Conservation (phyloP, 441 rosid genomes). For the Erodium texanum region DNA sequence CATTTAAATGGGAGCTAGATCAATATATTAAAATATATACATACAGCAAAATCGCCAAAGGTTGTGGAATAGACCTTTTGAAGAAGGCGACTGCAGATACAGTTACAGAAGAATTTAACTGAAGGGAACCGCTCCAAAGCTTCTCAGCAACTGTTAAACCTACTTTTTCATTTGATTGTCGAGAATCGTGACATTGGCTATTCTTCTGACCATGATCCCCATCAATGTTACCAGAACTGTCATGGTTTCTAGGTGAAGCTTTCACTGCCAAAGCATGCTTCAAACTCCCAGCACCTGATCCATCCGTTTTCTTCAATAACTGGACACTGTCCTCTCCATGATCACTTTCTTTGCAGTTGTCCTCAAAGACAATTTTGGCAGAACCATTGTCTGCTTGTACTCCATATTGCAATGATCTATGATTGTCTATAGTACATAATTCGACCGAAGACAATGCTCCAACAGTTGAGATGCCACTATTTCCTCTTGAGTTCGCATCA, state of each 20-base stretch:
- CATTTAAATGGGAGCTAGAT: background rate
- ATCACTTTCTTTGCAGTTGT: too few species aligned
- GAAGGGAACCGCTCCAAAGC: constrained; percentile 32
- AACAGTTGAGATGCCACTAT: too few species aligned
- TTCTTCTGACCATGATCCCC: constrained; percentile 7
- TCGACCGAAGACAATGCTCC: too few species aligned
- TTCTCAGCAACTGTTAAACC: constrained; percentile 18
- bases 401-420: too few species aligned
- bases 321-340: too few species aligned
- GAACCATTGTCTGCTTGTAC: too few species aligned
- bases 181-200: background rate
- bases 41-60: constrained; percentile 2
- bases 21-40: background rate
- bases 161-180: constrained; percentile 2
- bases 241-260: constrained; percentile 9
- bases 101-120: constrained; percentile 27
- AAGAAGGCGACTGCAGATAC: constrained; percentile 30
- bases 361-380: too few species aligned
- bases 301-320: too few species aligned
- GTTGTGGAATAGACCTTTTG: constrained; percentile 24
- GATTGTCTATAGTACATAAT: too few species aligned
- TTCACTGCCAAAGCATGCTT: too few species aligned
- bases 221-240: constrained; percentile 1
- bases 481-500: background rate
- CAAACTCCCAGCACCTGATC: too few species aligned